Base-by-base conservation (phyloP, 805 yeast genomes). In the Lipomyces kockii region DNA sequence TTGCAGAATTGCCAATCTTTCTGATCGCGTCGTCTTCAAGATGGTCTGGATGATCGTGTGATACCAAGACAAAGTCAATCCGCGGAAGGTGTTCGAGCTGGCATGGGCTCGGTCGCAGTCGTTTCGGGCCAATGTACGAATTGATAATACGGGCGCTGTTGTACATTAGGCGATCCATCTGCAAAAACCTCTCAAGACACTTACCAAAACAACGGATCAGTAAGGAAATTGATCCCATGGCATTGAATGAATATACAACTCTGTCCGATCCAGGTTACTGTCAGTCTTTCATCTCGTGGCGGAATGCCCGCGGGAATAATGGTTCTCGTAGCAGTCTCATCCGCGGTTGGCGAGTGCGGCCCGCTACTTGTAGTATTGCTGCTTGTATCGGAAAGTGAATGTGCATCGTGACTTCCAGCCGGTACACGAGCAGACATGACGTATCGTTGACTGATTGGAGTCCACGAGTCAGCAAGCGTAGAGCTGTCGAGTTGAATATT, bases 21-120 rank as follows among this genome's bases (percentile, higher is more conserved):
- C 73, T 73, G 17, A 87, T 85, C 9, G 90, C 81, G 37, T 82
- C 86, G 64, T 84, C 80, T 74, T 94, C 98, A 57, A 94, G 79
- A 79, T 94, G 98, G 77, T 94, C 98, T 1, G 98, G 98, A 75
- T 94, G 98, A 76, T 94, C 93, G 76, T 94, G 98, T 1, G 96
- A 89, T 0, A 94, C 97, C 25, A 94, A 75, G 0, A 92, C 87
- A 64, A 88, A 85, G 69, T 91, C 87, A 0, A 92, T 89, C 53
- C 80, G 78, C 11, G 92, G 90, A 12, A 93, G 82, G 22, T 88
- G 88, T 0, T 83, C 83, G 11, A 90, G 75, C 14, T 80, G 69
- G 78, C 91, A 85, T 0, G 98, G 97, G 20, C 91, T 80, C n/a
- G 88, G 87, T 0, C 89, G 83, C n/a, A 93, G 85, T 71, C 98